Evolutionary conservation across 1,284 basidiomycete genomes (phyloP).

Genomic region (Meira miltonrushii): DNA sequence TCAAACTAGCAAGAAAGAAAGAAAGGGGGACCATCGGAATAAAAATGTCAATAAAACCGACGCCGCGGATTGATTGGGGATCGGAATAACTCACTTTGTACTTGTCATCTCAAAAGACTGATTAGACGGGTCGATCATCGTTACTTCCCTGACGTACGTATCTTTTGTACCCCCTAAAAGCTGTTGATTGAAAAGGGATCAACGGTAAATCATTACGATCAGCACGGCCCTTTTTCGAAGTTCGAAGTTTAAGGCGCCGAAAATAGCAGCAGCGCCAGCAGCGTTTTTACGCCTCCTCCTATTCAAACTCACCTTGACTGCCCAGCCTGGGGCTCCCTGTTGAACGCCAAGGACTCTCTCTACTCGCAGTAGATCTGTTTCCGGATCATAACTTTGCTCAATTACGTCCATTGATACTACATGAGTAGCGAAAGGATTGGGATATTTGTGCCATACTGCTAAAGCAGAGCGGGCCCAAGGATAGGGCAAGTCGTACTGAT

Average conservation of each 20-base stretch:
- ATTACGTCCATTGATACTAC: constrained; percentile 80
- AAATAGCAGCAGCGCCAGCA: too few species aligned
- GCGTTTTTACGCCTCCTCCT: background rate
- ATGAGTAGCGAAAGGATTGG: constrained; percentile 85
- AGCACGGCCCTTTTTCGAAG: background rate
- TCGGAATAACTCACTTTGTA: constrained; percentile 26
- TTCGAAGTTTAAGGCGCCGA: background rate
- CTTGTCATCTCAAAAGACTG: constrained; percentile 29
- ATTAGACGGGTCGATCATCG: constrained; percentile 58
- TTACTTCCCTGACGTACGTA: constrained; percentile 86
- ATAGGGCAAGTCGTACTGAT: constrained; percentile 14
- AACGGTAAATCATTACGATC: background rate
- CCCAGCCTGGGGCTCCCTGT: constrained; percentile 76
- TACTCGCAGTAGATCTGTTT: constrained; percentile 79
- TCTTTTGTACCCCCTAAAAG: constrained; percentile 83
- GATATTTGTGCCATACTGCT: constrained; percentile 84
- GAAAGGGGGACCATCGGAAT: background rate
- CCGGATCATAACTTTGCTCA: constrained; percentile 72
- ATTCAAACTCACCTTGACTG: constrained; percentile 66
- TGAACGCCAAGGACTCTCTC: constrained; percentile 79
- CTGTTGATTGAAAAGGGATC: constrained; percentile 53
- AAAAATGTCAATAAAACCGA: background rate
- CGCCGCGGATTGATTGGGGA: background rate
- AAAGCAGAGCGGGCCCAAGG: constrained; percentile 16
- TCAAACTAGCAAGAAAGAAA: constrained; percentile 62